Evolutionary conservation across 148 eudicot genomes (phyloP), one percentile per base, ranked within the genome.

Genomic region (Rhododendron vialii): DNA sequence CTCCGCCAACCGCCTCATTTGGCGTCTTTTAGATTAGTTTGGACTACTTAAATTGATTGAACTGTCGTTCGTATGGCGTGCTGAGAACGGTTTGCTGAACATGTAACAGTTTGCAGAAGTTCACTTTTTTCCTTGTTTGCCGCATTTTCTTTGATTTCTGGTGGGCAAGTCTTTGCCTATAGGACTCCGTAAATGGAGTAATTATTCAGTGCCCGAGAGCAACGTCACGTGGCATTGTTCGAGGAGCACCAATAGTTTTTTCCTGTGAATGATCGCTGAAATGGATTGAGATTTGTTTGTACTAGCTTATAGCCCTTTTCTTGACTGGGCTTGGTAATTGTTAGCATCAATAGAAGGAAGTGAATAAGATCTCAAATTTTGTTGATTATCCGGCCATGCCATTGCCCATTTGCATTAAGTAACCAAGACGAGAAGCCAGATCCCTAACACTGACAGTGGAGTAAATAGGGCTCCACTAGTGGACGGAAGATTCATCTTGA

Each of bases 1-100:
- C 80, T 26, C 84, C 73, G 7, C 83, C 80, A n/a, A 84, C 82
- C n/a, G 30, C 89, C 81, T 80, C 82, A n/a, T 55, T 80, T 17
- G 85, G 89, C 84, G 41, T 87, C 57, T 84, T 80, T 41, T 84
- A 84, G 69, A 43, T 50, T 9, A 35, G 67, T 18, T 50, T 74
- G n/a, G 15, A 43, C 35, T 36, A 14, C 75, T 45, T 63, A 33
- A n/a, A 6, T 24, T 12, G 3, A n/a, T 82, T 59, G 22, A 74
- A 20, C 13, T 81, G 30, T 55, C 41, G 9, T 61, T 65, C 33
- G 2, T 63, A 4, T 74, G 33, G 24, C 51, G 4, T 84, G 41
- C 35, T n/a, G 74, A 20, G 73, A 82, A 20, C 18, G 1, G 48
- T 57, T 43, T 10, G 6, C 57, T 9, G 30, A 79, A 79, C 35